Conservation (phyloP, 2,329 filamentous ascomycete species). For the Penicillium sp. region DNA sequence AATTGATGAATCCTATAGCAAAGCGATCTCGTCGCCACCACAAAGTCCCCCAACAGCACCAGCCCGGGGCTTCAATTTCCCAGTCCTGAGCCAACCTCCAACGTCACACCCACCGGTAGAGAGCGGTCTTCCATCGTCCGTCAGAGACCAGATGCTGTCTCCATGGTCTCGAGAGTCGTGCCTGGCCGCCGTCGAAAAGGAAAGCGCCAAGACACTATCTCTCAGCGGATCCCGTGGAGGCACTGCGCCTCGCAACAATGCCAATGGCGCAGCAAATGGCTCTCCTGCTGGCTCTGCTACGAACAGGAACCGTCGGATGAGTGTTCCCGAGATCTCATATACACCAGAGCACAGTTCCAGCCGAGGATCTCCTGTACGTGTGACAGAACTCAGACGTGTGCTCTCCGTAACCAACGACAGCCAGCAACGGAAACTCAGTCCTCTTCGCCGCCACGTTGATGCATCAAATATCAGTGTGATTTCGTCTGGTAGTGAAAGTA, state of each 20-base stretch:
- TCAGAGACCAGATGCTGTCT: conserved; percentile 73
- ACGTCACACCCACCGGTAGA: conserved; percentile 38
- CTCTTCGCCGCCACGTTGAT: conserved; percentile 42
- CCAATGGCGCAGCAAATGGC: conserved; percentile 32
- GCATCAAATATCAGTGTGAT: conserved; percentile 34
- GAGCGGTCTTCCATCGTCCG: conserved; percentile 63
- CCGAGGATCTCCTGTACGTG: conserved; percentile 47
- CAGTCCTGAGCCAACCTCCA: conserved; percentile 56
- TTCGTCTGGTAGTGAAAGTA: conserved; percentile 48
- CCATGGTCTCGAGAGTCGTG: conserved; percentile 79
- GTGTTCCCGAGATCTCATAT: conserved; percentile 37
- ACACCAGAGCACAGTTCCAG: conserved; percentile 39
- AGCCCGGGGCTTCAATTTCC: conserved; percentile 62
- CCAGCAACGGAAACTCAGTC: conserved; percentile 41
- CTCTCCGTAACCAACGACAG: conserved; percentile 43
- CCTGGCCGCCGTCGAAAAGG: conserved; percentile 65
- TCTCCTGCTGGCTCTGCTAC: conserved; percentile 32
- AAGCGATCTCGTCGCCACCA: conserved; percentile 62
- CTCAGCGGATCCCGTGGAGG: conserved; percentile 72
- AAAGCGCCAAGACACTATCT: conserved; percentile 70
- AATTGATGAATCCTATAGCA: conserved; percentile 71
- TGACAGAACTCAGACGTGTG: conserved; percentile 52
- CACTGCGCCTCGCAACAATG: conserved; percentile 43
- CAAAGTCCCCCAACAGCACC: conserved; percentile 71
- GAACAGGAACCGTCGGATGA: conserved; percentile 36